A percentile compares a stretch with the other conserved stretches of the same genome.
Conservation (phyloP, 106 monocot species). For the Allium sativum region DNA sequence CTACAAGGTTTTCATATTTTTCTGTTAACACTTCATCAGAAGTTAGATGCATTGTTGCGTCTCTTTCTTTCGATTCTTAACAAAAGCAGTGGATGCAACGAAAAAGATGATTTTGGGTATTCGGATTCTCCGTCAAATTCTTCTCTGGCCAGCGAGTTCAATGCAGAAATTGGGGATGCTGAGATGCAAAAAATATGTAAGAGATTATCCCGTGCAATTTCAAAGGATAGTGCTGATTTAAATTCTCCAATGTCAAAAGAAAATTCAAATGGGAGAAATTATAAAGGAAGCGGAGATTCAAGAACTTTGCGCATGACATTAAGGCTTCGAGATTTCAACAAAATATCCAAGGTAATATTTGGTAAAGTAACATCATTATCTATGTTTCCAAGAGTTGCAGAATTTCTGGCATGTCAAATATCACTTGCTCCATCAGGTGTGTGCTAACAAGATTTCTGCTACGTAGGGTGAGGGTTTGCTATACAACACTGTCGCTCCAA, state of each 20-base stretch:
- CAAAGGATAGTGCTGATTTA: conserved; percentile 36
- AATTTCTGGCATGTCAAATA: no score
- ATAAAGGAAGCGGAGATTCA: conserved; percentile 43
- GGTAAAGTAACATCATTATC: no score
- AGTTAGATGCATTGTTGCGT: conserved; percentile 62
- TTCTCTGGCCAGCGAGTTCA: conserved; percentile 9
- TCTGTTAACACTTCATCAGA: conserved; percentile 74
- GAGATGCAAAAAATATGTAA: conserved; percentile 22
- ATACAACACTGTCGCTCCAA: no score
- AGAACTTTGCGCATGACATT: conserved; percentile 57
- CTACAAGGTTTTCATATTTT: conserved; percentile 81
- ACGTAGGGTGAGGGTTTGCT: no score
- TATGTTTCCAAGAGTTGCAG: no score
- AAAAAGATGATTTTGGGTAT: conserved; percentile 48
- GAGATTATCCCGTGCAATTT: conserved; percentile 16
- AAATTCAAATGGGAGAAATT: conserved; percentile 29
- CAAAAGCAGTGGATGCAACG: conserved; percentile 37
- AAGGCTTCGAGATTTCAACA: conserved; percentile 78
- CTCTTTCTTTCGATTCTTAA: conserved; percentile 44
- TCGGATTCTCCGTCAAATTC: conserved; percentile 28
- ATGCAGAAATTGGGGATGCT: conserved; percentile 30
- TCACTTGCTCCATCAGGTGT: no score
- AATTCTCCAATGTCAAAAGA: conserved; percentile 46
- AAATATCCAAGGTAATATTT: conserved; percentile 50
- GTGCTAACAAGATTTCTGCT: no score